A percentile compares a stretch with the other conserved stretches of the same genome.
Evolutionary conservation across 2,329 filamentous ascomycete species (phyloP).

Genomic region (Truncatella angustata): DNA sequence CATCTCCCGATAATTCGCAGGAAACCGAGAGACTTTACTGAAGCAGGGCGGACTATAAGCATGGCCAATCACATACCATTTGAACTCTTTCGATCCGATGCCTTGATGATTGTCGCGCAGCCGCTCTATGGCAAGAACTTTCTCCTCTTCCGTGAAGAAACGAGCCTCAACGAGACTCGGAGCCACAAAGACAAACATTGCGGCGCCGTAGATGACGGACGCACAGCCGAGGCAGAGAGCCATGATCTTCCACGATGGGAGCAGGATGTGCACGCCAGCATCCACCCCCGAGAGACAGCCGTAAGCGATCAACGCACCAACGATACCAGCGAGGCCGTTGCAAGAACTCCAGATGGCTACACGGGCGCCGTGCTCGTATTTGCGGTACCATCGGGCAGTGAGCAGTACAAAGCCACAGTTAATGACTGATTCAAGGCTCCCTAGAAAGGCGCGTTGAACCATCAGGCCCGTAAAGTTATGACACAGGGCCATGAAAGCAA

Average conservation of each 20-base stretch:
- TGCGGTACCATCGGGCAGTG: conserved; percentile 4
- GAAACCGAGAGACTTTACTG: too few species aligned
- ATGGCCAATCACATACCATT: too few species aligned
- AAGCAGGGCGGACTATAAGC: too few species aligned
- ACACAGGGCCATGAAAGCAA: conserved; percentile 14
- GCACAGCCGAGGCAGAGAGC: conserved; percentile 29
- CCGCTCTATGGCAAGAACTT: conserved; percentile 24
- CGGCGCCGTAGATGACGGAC: conserved; percentile 21
- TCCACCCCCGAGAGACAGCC: conserved; percentile 7
- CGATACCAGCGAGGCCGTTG: conserved; percentile 22
- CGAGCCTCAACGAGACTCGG: conserved; percentile 24
- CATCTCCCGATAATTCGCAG: too few species aligned
- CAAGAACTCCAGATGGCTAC: neutral
- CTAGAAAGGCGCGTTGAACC: conserved; percentile 14
- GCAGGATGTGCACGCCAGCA: conserved; percentile 22
- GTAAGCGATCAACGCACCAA: conserved; percentile 27
- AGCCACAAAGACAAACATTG: conserved; percentile 24
- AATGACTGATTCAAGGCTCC: conserved; percentile 13
- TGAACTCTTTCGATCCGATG: conserved; percentile 37
- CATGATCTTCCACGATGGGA: conserved; percentile 29
- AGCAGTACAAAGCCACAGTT: conserved; percentile 16
- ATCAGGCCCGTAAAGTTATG: conserved; percentile 25
- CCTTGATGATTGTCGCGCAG: conserved; percentile 17
- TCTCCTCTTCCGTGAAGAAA: conserved; percentile 21
- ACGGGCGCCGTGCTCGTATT: conserved; percentile 6